phyloP scores from a whole-genome alignment of 2,329 filamentous ascomycete species.

The Neofusicoccum sp. region DNA sequence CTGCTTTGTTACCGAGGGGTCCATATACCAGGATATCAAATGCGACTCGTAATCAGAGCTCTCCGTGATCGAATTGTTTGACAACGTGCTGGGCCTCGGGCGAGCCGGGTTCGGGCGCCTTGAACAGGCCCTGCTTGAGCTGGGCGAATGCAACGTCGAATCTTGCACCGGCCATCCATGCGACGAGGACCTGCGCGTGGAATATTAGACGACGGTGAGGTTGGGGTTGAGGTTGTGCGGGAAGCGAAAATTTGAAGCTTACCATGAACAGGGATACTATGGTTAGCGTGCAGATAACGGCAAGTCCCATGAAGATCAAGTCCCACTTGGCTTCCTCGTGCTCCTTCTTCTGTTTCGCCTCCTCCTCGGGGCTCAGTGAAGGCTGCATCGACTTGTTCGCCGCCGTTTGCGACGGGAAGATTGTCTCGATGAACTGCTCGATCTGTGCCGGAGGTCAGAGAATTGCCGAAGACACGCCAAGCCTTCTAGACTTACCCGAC shows the following conservation, averaged over 20 bases:
- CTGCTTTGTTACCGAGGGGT: neutral
- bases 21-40: neutral
- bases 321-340: slow-evolving; percentile 55
- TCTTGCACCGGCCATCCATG: slow-evolving; percentile 77
- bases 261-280: slow-evolving; percentile 79
- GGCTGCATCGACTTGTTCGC: slow-evolving; percentile 25
- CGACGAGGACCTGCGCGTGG: slow-evolving; percentile 54
- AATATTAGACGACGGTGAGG: neutral
- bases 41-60: slow-evolving; percentile 21
- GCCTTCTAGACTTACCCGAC: slow-evolving; percentile 59
- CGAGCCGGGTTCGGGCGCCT: slow-evolving; percentile 2
- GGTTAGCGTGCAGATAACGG: slow-evolving; percentile 66
- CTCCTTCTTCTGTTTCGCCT: slow-evolving; percentile 53
- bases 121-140: slow-evolving; percentile 45
- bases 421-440: slow-evolving; percentile 90
- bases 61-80: slow-evolving; percentile 26
- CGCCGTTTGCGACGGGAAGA: slow-evolving; percentile 76
- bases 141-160: slow-evolving; percentile 70
- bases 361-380: slow-evolving; percentile 53
- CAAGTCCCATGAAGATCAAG: slow-evolving; percentile 61
- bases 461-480: slow-evolving; percentile 4
- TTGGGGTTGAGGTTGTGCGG: slow-evolving; percentile 13
- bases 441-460: slow-evolving; percentile 55
- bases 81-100: slow-evolving; percentile 3
- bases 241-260: slow-evolving; percentile 34